Evolutionary conservation across 306 rosid species (phyloP).

Genomic region (Cucurbita ficifolia): DNA sequence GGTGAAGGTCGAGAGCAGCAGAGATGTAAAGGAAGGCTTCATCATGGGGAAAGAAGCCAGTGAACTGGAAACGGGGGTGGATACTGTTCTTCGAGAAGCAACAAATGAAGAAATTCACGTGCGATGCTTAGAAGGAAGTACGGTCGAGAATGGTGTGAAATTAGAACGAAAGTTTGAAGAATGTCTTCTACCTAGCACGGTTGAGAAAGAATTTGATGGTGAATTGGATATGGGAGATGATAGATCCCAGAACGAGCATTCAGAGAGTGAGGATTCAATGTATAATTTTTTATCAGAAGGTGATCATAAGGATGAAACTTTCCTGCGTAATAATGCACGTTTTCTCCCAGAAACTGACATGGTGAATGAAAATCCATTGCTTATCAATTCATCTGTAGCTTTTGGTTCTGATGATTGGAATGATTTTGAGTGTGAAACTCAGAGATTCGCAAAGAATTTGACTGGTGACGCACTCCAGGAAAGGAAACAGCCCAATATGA

Average conservation of each 20-base stretch:
- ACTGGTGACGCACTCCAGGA: constrained; percentile 13
- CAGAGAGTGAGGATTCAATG: constrained; percentile 65
- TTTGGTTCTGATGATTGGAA: constrained; percentile 72
- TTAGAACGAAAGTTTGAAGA: constrained; percentile 7
- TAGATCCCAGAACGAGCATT: constrained; percentile 30
- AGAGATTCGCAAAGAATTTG: constrained; percentile 9
- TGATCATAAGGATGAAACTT: constrained; percentile 13
- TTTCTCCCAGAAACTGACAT: constrained; percentile 13
- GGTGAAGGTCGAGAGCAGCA: constrained; percentile 7
- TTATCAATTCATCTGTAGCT: constrained; percentile 65
- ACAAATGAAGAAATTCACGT: not conserved
- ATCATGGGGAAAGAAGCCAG: not conserved
- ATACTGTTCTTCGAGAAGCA: not conserved
- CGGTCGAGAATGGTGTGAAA: constrained; percentile 12
- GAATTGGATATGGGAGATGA: constrained; percentile 17
- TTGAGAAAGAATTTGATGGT: constrained; percentile 7
- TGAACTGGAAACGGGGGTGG: not conserved
- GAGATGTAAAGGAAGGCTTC: constrained; percentile 5
- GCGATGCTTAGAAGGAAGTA: constrained; percentile 3
- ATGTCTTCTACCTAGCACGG: constrained; percentile 7
- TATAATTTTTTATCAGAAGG: constrained; percentile 37
- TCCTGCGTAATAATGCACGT: constrained; percentile 9
- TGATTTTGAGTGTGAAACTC: constrained; percentile 43
- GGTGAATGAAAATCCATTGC: constrained; percentile 47
- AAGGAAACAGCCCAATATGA: constrained; percentile 10